Evolutionary conservation across 768 basidiomycete species (phyloP).

Genomic region (Lanmaoa pseudosensibilis): DNA sequence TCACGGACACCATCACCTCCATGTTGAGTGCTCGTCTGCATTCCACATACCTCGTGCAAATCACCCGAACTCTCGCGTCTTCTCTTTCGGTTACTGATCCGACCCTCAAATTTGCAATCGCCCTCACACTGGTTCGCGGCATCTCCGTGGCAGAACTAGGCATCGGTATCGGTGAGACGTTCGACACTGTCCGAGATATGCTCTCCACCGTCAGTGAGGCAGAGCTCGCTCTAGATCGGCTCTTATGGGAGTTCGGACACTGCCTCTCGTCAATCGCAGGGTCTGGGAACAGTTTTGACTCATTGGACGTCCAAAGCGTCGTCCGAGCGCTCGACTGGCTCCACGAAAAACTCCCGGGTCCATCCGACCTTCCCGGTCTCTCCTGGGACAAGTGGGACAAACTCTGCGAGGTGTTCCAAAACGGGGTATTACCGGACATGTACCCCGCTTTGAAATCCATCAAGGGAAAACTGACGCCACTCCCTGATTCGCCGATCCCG

Average conservation of each 20-base stretch:
- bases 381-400: slow-evolving; percentile 45
- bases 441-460: slow-evolving; percentile 34
- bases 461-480: slow-evolving; percentile 33
- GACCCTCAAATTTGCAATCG: slow-evolving; percentile 36
- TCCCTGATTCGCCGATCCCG: slow-evolving; percentile 23
- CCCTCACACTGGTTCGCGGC: slow-evolving; percentile 34
- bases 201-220: slow-evolving; percentile 26
- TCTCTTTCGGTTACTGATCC: slow-evolving; percentile 25
- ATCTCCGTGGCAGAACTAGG: slow-evolving; percentile 25
- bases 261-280: slow-evolving; percentile 33
- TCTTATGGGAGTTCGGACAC: slow-evolving; percentile 40
- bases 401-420: slow-evolving; percentile 43
- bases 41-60: slow-evolving; percentile 43
- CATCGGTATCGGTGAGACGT: slow-evolving; percentile 23
- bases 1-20: slow-evolving; percentile 44
- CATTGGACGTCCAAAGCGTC: slow-evolving; percentile 39
- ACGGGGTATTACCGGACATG: slow-evolving; percentile 28
- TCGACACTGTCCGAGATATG: slow-evolving; percentile 25
- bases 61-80: slow-evolving; percentile 37
- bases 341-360: slow-evolving; percentile 42
- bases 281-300: slow-evolving; percentile 23
- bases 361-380: slow-evolving; percentile 50
- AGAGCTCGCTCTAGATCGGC: slow-evolving; percentile 27
- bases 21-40: slow-evolving; percentile 51
- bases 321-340: slow-evolving; percentile 59